These are phyloP conservation scores for Coemansia sp. DNA, from an alignment of 192 early-diverging fungal genomes.

Conservation along the genomic window DNA sequence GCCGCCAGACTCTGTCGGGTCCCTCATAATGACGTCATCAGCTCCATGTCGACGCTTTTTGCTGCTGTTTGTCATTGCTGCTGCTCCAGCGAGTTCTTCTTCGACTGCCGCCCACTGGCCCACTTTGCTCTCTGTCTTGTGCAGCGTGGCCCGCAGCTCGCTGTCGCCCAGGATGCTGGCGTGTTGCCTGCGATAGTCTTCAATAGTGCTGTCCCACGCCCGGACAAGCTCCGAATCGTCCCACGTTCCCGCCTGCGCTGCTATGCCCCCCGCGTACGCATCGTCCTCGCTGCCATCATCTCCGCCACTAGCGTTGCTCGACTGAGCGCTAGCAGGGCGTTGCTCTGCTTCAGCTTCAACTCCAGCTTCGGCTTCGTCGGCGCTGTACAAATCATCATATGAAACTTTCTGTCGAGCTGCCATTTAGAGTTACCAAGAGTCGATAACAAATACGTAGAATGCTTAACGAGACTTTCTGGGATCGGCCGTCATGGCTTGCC, in stretches of 20 bases:
- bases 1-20: neutral
- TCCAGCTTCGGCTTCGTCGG: slow-evolving; percentile 1
- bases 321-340: neutral
- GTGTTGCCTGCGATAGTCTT: slow-evolving; percentile 53
- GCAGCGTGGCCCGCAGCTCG: slow-evolving; percentile 13
- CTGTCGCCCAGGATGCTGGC: slow-evolving; percentile 18
- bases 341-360: neutral
- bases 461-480: too few species aligned
- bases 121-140: slow-evolving; percentile 15
- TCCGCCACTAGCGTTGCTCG: neutral
- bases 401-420: slow-evolving; percentile 31
- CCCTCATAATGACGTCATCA: neutral
- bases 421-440: neutral
- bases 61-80: slow-evolving; percentile 3
- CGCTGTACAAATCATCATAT: slow-evolving; percentile 36
- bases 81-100: neutral
- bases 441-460: neutral
- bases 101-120: slow-evolving; percentile 15
- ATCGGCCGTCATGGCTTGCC: too few species aligned
- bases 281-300: slow-evolving; percentile 2
- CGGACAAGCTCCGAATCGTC: slow-evolving; percentile 59
- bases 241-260: slow-evolving; percentile 42
- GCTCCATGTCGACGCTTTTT: slow-evolving; percentile 16
- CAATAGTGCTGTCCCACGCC: slow-evolving; percentile 60
- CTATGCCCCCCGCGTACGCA: neutral